A percentile compares a stretch with the other conserved stretches of the same genome.
phyloP scores from a whole-genome alignment of 305 asterid species.

The Fraxinus sp. region DNA sequence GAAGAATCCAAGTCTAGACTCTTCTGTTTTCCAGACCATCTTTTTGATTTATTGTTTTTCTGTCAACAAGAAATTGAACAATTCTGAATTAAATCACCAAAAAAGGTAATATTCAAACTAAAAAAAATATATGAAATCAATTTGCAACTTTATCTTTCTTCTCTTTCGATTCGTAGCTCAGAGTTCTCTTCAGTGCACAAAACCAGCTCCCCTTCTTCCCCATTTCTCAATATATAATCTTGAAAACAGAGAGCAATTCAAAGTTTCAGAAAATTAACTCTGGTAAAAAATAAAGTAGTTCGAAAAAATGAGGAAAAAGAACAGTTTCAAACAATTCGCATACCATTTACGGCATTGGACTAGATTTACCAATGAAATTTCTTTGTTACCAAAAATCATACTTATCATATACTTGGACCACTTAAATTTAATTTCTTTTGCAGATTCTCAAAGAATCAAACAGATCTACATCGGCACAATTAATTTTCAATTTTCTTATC shows the following conservation, averaged over 20 bases:
- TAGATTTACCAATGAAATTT: not conserved
- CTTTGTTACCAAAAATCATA: not conserved
- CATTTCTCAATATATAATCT: slow-evolving; percentile 41
- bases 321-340: slow-evolving; percentile 2
- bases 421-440: not conserved
- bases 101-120: not conserved
- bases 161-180: slow-evolving; percentile 51
- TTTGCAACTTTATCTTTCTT: slow-evolving; percentile 55
- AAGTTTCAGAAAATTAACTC: not conserved
- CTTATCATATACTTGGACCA: not conserved
- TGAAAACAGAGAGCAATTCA: slow-evolving; percentile 10
- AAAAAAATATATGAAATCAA: slow-evolving; percentile 8
- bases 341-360: not conserved
- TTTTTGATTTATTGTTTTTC: slow-evolving; percentile 40
- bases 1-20: slow-evolving; percentile 32
- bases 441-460: not conserved
- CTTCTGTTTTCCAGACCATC: slow-evolving; percentile 52
- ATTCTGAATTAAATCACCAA: not conserved
- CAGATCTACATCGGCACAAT: not conserved
- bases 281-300: not conserved
- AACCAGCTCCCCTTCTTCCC: slow-evolving; percentile 71
- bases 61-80: slow-evolving; percentile 20
- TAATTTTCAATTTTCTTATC: not conserved
- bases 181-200: slow-evolving; percentile 52
- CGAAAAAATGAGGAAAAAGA: not conserved